Conservation (phyloP, 2,329 filamentous ascomycete genomes). For the Talaromyces sp. region DNA sequence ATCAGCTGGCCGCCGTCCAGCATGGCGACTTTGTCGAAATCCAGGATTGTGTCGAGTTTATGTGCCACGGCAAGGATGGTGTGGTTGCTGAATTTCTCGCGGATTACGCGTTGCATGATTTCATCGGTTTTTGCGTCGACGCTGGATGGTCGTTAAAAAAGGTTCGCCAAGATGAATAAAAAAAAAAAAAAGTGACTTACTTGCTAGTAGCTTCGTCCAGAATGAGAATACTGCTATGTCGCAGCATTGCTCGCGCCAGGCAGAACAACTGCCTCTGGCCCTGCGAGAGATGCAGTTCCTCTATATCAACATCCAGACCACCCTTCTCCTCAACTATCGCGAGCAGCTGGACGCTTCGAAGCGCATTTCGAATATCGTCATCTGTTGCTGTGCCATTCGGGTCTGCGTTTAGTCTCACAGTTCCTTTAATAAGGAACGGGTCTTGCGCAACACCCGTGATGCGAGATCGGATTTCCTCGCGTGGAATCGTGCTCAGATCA, state of each 20-base stretch:
- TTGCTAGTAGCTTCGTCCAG: conserved; percentile 40
- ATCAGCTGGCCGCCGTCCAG: conserved; percentile 31
- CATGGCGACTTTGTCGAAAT: conserved; percentile 34
- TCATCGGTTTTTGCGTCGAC: conserved; percentile 55
- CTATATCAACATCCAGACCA: conserved; percentile 38
- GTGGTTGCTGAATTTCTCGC: conserved; percentile 48
- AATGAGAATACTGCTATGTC: conserved; percentile 39
- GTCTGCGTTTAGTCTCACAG: conserved; percentile 35
- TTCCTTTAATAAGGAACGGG: conserved; percentile 37
- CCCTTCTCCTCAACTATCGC: conserved; percentile 33
- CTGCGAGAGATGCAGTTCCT: conserved; percentile 47
- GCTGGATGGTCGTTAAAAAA: conserved; percentile 22
- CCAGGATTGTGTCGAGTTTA: conserved; percentile 44
- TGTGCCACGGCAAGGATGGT: conserved; percentile 58
- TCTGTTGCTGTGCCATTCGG: conserved; percentile 28
- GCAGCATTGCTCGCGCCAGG: conserved; percentile 55
- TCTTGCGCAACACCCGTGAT: conserved; percentile 43
- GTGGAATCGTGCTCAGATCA: conserved; percentile 34
- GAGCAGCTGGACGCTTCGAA: conserved; percentile 34
- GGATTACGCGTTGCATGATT: conserved; percentile 52
- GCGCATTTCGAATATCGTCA: conserved; percentile 28
- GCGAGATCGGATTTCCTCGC: conserved; percentile 33
- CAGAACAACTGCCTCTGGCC: conserved; percentile 63
- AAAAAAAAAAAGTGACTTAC: conserved; percentile 15
- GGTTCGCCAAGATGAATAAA: no score